Evolutionary conservation across 2,329 filamentous ascomycete genomes (phyloP), one percentile per base, ranked within the genome.

Genomic region (Colletotrichum orbiculare): DNA sequence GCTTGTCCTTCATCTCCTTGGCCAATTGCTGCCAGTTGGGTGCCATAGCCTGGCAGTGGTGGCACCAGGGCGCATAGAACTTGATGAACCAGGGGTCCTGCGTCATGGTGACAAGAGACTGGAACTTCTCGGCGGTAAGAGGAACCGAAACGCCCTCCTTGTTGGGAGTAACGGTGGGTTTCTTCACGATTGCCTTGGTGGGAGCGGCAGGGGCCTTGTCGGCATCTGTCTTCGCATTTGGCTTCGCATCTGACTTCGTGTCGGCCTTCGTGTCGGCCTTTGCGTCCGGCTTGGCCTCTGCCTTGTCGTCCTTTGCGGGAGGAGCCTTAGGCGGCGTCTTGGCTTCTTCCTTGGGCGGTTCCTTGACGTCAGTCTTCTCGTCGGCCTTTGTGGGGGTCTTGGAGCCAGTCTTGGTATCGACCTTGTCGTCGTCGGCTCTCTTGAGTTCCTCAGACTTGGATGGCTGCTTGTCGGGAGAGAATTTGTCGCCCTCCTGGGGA

Each of bases 71-170:
- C 15, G 93, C 94, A 76, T 97, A 98, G 76, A 99, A 98, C 78
- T 99, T 99, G 83, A 99, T 89, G 74, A 99, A 97, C 96, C 96
- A 99, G 6, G 94, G 91, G 68, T 98, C 94, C 68, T 92, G 88
- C 0, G 93, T 94, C 75, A 90, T 91, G 3, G 93, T 97, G 50
- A 99, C 94, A 42, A 91, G 82, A 63, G 87, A 89, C 75, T 96
- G 91, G 81, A 99, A 99, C 68, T 84, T 92, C 74, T 97, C 94
- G 0, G 92, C 90, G 2, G 89, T 94, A 9, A 99, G 84, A 7
- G 89, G 79, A 39, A 93, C 83, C 7, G 93, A 96, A 13, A 85
- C 82, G 7, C 96, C 96, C 45, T 90, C 84, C 4, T 88, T 86
- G 70, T 99, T 98, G 25, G 91, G 88, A 9, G 84, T 86, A 15